Evolutionary conservation across 2,329 filamentous ascomycete genomes (phyloP), one percentile per base, ranked within the genome.

Genomic region (Ascosphaera acerosa): DNA sequence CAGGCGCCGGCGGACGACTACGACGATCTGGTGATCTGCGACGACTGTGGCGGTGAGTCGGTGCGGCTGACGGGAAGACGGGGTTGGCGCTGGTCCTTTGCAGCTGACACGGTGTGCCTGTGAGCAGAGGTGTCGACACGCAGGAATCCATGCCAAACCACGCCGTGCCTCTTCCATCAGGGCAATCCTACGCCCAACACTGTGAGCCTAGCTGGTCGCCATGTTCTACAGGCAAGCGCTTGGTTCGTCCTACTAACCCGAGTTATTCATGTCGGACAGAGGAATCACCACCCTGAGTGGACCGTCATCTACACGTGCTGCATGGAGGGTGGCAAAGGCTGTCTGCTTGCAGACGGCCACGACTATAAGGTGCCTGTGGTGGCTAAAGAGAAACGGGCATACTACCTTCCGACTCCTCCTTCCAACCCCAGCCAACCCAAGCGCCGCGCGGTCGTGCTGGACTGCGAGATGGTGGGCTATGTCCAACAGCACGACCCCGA

Each of bases 381-480:
- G 14, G 6, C 6, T 17, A 5, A 7, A 6, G n/a, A 17, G 6
- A 15, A 18, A 7, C 26, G n/a, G 12, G 18, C 15, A 15, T 7
- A 10, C 30, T 16, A 25, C 26, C 6, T 16, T 6, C 17, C 23
- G 16, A n/a, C 32, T 32, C 30, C 32, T 17, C 4, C 10, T 7
- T 6, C 10, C 12, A 10, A 31, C 29, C 6, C 28, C 10, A 4
- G 14, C 18, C n/a, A 27, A 9, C 5, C 19, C 18, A 34, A 30
- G 17, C 30, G 38, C 12, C 29, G 29, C 17, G 55, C 51, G 3
- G 47, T 62, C 2, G 51, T 47, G 0, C 38, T 62, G 5, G 58
- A 62, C 37, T 62, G 58, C 35, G 58, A 62, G 39, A 61, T 61
- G 57, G 56, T 36, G 18, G 34, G 34, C 14, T 15, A 28, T 16